Conservation (phyloP, 2,329 filamentous ascomycete species). For the Neopestalotiopsis clavispora region DNA sequence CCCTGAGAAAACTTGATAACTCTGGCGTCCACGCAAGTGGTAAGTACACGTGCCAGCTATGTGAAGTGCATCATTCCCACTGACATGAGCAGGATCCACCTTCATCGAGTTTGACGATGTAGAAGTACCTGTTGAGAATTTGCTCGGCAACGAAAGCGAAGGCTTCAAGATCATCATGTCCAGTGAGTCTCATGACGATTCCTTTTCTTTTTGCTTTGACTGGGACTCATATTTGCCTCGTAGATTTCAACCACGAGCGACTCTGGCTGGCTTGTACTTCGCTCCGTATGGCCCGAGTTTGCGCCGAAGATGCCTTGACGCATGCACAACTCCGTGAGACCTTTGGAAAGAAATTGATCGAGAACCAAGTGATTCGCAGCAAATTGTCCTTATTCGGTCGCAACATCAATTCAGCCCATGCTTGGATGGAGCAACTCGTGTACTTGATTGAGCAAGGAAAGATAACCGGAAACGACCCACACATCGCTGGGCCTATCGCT, state of each 20-base stretch:
- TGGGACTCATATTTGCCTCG: neutral
- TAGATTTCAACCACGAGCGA: conserved; percentile 59
- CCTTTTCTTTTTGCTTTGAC: neutral
- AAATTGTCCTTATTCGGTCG: conserved; percentile 26
- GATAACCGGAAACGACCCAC: conserved; percentile 18
- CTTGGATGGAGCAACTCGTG: conserved; percentile 41
- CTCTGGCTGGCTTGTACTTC: conserved; percentile 58
- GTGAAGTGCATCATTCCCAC: conserved; percentile 51
- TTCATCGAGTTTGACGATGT: conserved; percentile 59
- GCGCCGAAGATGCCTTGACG: conserved; percentile 52
- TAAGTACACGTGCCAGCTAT: neutral
- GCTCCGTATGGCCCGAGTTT: conserved; percentile 59
- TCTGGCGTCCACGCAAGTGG: neutral
- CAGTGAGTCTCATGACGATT: neutral
- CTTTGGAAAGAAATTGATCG: conserved; percentile 23
- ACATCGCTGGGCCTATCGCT: conserved; percentile 27
- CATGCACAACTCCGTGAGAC: conserved; percentile 35
- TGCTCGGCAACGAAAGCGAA: conserved; percentile 54
- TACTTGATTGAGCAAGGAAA: conserved; percentile 43
- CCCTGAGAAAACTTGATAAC: conserved; percentile 55
- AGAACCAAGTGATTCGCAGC: conserved; percentile 23
- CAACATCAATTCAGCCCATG: conserved; percentile 22
- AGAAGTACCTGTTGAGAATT: conserved; percentile 53
- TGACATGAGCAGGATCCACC: conserved; percentile 62
- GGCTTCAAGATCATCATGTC: conserved; percentile 45